phyloP scores from a whole-genome alignment of 768 basidiomycete species.

The Suillus bovinus region DNA sequence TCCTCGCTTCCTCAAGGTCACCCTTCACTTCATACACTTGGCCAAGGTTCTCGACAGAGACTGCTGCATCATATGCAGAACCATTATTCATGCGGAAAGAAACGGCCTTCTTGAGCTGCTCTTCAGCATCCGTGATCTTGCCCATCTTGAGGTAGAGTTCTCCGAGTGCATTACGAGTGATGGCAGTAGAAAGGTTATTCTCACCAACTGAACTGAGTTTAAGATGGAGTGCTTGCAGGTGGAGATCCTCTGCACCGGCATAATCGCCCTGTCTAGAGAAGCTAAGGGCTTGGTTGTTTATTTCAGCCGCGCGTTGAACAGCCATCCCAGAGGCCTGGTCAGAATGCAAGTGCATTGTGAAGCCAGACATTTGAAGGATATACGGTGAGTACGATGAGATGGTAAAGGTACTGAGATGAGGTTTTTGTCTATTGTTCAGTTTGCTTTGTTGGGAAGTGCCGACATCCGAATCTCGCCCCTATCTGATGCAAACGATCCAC shows the following conservation, averaged over 20 bases:
- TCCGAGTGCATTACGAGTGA: constrained; percentile 36
- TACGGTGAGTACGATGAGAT: not conserved
- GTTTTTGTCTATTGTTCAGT: not conserved
- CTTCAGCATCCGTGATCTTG: constrained; percentile 38
- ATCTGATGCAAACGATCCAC: not conserved
- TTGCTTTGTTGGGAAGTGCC: not conserved
- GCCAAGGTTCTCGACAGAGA: constrained; percentile 39
- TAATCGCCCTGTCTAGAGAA: constrained; percentile 25
- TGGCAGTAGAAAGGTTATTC: constrained; percentile 27
- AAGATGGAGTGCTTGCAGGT: constrained; percentile 33
- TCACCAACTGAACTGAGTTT: constrained; percentile 27
- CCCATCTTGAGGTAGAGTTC: constrained; percentile 38
- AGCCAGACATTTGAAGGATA: not conserved
- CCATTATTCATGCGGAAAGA: constrained; percentile 25
- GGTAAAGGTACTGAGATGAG: not conserved
- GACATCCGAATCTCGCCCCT: not conserved
- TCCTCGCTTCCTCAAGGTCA: constrained; percentile 30
- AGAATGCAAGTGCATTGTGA: constrained; percentile 6
- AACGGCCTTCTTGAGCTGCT: constrained; percentile 34
- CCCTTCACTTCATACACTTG: constrained; percentile 37
- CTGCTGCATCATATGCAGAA: constrained; percentile 34
- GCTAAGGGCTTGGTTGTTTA: constrained; percentile 23
- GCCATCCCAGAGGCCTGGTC: constrained; percentile 9
- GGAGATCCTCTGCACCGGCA: constrained; percentile 29
- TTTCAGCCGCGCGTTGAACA: constrained; percentile 13